phyloP scores from a whole-genome alignment of 2,329 filamentous ascomycete genomes.

The Aspergillus floridensis region DNA sequence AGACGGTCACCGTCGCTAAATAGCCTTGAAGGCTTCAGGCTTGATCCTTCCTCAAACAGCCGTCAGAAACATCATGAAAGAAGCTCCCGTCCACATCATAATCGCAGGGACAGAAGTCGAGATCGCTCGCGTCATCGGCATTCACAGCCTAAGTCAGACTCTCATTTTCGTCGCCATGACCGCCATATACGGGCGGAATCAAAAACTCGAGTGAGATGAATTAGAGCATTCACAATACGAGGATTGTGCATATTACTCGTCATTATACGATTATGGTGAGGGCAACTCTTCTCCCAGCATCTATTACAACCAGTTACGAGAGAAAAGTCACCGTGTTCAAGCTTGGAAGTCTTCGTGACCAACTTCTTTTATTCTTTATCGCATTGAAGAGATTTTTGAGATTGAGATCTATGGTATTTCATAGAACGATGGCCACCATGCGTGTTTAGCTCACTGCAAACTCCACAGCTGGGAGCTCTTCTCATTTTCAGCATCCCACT shows the following conservation, averaged over 20 bases:
- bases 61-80: constrained; percentile 17
- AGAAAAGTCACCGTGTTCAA: not conserved
- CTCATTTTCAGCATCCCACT: constrained; percentile 55
- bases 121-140: constrained; percentile 17
- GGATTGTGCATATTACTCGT: not conserved
- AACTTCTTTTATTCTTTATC: not conserved
- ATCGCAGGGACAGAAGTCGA: constrained; percentile 19
- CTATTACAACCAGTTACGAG: not conserved
- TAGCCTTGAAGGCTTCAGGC: constrained; percentile 44
- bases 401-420: not conserved
- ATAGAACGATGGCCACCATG: constrained; percentile 1
- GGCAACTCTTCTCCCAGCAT: not conserved
- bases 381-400: not conserved
- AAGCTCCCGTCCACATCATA: constrained; percentile 23
- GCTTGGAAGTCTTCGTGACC: not conserved
- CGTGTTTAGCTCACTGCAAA: constrained; percentile 31
- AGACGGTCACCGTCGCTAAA: constrained; percentile 31
- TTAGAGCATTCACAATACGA: not conserved
- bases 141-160: constrained; percentile 17
- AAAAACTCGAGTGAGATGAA: not conserved
- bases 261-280: too few relatives aligned
- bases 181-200: constrained; percentile 9
- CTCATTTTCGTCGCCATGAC: constrained; percentile 18
- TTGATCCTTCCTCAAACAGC: constrained; percentile 35
- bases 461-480: constrained; percentile 44